These are phyloP conservation scores for Serendipita vermifera DNA, from an alignment of 768 basidiomycete species.

Conservation along the genomic window DNA sequence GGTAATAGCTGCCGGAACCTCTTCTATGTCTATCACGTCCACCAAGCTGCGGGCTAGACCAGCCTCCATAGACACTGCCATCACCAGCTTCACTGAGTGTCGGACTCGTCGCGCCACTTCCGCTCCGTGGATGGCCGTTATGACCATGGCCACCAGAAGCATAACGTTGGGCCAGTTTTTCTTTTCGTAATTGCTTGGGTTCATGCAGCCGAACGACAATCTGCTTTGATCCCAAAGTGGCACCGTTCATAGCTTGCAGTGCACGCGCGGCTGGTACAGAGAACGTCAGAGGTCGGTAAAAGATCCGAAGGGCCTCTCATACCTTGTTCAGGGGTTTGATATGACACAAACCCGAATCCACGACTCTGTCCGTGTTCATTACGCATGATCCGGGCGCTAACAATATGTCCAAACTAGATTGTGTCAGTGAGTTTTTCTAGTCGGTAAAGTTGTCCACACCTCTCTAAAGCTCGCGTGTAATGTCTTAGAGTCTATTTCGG, in stretches of 20 bases:
- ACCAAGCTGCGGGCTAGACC: constrained; percentile 57
- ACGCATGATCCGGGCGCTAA: constrained; percentile 88
- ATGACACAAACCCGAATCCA: constrained; percentile 87
- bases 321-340: constrained; percentile 75
- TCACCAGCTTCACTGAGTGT: constrained; percentile 73
- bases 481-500: constrained; percentile 72
- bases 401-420: constrained; percentile 70
- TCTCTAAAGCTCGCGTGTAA: constrained; percentile 72
- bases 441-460: constrained; percentile 36
- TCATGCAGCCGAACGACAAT: constrained; percentile 82
- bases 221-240: constrained; percentile 54
- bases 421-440: constrained; percentile 8
- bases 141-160: constrained; percentile 30
- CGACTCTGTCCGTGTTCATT: constrained; percentile 70
- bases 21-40: constrained; percentile 55
- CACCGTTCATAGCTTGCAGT: constrained; percentile 70
- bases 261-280: constrained; percentile 47
- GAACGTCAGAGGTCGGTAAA: constrained; percentile 8
- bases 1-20: constrained; percentile 78
- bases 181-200: constrained; percentile 81
- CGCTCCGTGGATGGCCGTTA: constrained; percentile 66
- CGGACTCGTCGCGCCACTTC: constrained; percentile 77
- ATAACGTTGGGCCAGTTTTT: constrained; percentile 76
- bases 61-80: constrained; percentile 38
- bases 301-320: constrained; percentile 10